A percentile compares a stretch with the other conserved stretches of the same genome.
Conservation (phyloP, 129 eudicot species). For the Logfia minima region DNA sequence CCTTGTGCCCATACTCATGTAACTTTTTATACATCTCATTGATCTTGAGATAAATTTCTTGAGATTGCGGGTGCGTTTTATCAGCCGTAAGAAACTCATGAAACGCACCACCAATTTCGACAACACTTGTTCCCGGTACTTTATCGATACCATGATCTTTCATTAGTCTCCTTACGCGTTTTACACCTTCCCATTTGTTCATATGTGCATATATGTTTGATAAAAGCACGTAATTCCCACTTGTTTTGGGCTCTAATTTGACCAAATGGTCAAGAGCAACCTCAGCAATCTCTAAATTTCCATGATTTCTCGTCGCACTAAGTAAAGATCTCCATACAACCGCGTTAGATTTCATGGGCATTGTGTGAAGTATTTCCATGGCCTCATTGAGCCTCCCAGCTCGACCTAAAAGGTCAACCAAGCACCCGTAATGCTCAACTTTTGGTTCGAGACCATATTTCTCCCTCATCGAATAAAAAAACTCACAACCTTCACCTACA, state of each 20-base stretch:
- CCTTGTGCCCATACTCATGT: slow-evolving; percentile 33
- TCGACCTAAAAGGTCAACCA: slow-evolving; percentile 76
- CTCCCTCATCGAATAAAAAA: slow-evolving; percentile 51
- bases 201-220: slow-evolving; percentile 55
- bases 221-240: slow-evolving; percentile 71
- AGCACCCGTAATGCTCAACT: slow-evolving; percentile 66
- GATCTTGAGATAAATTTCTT: slow-evolving; percentile 48
- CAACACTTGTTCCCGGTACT: slow-evolving; percentile 50
- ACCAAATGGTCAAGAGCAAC: slow-evolving; percentile 52
- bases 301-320: slow-evolving; percentile 67
- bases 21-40: slow-evolving; percentile 48
- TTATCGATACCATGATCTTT: slow-evolving; percentile 50
- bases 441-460: slow-evolving; percentile 58
- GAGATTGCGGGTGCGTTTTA: slow-evolving; percentile 46
- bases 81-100: slow-evolving; percentile 62
- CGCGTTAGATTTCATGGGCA: slow-evolving; percentile 70
- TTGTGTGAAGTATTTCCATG: slow-evolving; percentile 37
- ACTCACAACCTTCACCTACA: slow-evolving; percentile 55
- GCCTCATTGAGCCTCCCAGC: slow-evolving; percentile 68
- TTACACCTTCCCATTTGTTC: slow-evolving; percentile 63
- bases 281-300: slow-evolving; percentile 54
- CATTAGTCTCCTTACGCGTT: slow-evolving; percentile 54
- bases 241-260: slow-evolving; percentile 57
- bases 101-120: slow-evolving; percentile 55
- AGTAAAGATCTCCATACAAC: slow-evolving; percentile 69